Percentiles rank a stretch among this genome's conserved stretches.
Conservation (phyloP, 495 filamentous ascomycete species). For the Articulospora tetracladia region DNA sequence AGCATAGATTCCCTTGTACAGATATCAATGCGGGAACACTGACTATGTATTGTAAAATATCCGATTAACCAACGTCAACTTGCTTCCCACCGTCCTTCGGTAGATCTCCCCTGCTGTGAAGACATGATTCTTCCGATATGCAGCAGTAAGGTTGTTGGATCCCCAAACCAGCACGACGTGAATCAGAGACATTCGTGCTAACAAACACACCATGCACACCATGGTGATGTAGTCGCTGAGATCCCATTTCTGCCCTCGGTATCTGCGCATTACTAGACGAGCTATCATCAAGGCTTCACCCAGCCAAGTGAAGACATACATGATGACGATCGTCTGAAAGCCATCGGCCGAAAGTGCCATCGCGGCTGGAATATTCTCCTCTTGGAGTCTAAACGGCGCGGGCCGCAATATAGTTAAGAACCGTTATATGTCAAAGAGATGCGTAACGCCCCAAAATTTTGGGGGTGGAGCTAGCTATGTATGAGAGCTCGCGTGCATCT, state of each 20-base stretch:
- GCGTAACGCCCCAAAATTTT: too few relatives aligned
- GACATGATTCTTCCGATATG: conserved; percentile 16
- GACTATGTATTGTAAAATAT: conserved; percentile 34
- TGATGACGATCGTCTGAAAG: conserved; percentile 25
- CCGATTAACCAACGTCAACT: conserved; percentile 28
- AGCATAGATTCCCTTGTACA: background rate
- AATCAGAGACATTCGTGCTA: conserved; percentile 28
- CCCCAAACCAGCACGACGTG: conserved; percentile 34
- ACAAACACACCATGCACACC: conserved; percentile 24
- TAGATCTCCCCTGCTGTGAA: conserved; percentile 31
- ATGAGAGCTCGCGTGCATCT: too few relatives aligned
- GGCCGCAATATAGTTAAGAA: too few relatives aligned
- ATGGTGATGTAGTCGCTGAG: conserved; percentile 31
- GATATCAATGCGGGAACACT: conserved; percentile 2
- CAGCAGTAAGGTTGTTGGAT: conserved; percentile 30
- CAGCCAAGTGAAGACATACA: conserved; percentile 31
- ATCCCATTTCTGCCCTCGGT: conserved; percentile 23
- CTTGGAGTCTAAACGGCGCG: too few relatives aligned
- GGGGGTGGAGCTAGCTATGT: too few relatives aligned
- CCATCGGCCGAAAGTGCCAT: conserved; percentile 3
- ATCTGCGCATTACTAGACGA: conserved; percentile 26
- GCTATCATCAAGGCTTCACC: conserved; percentile 20
- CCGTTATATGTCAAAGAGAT: too few relatives aligned
- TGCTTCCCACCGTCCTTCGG: conserved; percentile 30
- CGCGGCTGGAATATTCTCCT: too few relatives aligned